Base-by-base conservation (phyloP, 306 rosid genomes). In the Hippophae gyantsensis region DNA sequence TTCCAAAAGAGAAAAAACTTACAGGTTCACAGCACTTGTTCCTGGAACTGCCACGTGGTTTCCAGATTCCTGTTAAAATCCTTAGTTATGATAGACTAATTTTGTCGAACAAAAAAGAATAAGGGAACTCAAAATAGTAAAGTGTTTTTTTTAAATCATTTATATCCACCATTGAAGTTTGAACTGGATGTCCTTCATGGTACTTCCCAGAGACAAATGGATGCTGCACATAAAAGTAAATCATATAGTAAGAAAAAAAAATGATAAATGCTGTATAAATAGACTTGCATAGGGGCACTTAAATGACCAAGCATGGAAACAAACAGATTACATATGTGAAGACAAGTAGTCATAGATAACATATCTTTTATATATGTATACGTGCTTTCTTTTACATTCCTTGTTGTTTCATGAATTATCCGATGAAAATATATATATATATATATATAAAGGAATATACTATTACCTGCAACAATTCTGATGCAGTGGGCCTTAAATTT, bases 391-490 rank as follows among this genome's bases (percentile, higher is more conserved):
- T 18, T 56, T 6, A 68, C 60, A 59, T 13, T 8, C 1, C 13
- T 27, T 52, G 50, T 14, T 48, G 52, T 13, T 9, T 72, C 45
- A 41, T 56, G n/a, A 38, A n/a, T 32, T 42, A 23, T 61, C 58
- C 40, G 27, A 51, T 13, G 53, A 66, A 46, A 54, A n/a, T 51
- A 26, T 40, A 26, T 57, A 40, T 8, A 32, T 32, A n/a, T 51
- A 26, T 40, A 26, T 57, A 40, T 8, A 32, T 32, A 32, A 1
- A 32, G 4, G 4, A 74, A 67, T 55, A 45, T 32, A 54, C 26
- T 42, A 42, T 68, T 81, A 90, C 97, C 97, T 75, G 80, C 78
- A 90, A 73, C 72, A 87, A 72, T 32, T 82, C 90, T 48, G 96
- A 82, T 56, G 94, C 97, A 57, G 79, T 56, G 44, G 84, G 74